These are phyloP conservation scores for Malassezia furfur DNA, from an alignment of 1,284 basidiomycete genomes.

Conservation along the genomic window DNA sequence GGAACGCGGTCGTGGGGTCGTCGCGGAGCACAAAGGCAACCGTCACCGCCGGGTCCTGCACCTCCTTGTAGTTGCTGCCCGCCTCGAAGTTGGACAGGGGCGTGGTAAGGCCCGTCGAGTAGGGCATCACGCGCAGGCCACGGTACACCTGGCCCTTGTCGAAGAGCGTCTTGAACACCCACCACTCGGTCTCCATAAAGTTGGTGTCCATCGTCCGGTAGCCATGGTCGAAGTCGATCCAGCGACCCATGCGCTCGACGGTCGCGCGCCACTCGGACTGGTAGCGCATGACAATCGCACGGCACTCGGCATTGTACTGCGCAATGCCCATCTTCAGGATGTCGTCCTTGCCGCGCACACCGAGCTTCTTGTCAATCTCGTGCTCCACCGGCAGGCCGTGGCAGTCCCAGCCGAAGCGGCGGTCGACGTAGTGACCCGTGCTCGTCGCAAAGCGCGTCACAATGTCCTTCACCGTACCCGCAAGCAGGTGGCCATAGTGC, in stretches of 20 bases:
- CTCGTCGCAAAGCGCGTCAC: conserved; percentile 90
- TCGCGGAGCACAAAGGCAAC: conserved; percentile 86
- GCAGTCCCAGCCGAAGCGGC: conserved; percentile 98
- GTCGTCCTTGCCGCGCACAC: conserved; percentile 84
- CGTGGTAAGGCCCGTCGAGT: conserved; percentile 91
- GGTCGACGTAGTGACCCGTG: conserved; percentile 84
- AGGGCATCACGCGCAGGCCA: conserved; percentile 92
- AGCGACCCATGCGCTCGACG: conserved; percentile 95
- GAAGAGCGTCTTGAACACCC: conserved; percentile 92
- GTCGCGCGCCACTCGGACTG: conserved; percentile 84
- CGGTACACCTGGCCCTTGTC: conserved; percentile 89
- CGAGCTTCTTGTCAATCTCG: conserved; percentile 95
- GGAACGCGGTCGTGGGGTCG: conserved; percentile 76
- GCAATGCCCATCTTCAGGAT: conserved; percentile 93
- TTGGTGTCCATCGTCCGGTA: conserved; percentile 91
- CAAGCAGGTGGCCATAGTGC: conserved; percentile 66
- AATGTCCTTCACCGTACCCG: conserved; percentile 90
- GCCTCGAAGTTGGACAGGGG: conserved; percentile 98
- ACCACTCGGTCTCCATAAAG: conserved; percentile 99
- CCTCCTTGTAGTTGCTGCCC: conserved; percentile 81
- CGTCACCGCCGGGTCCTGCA: conserved; percentile 87
- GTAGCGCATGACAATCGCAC: conserved; percentile 96
- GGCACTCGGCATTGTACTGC: conserved; percentile 94
- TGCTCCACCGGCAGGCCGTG: conserved; percentile 98
- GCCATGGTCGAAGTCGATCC: conserved; percentile 99